phyloP scores from a whole-genome alignment of 1,139 yeast species.

The Saccharomycopsis hybrid region DNA sequence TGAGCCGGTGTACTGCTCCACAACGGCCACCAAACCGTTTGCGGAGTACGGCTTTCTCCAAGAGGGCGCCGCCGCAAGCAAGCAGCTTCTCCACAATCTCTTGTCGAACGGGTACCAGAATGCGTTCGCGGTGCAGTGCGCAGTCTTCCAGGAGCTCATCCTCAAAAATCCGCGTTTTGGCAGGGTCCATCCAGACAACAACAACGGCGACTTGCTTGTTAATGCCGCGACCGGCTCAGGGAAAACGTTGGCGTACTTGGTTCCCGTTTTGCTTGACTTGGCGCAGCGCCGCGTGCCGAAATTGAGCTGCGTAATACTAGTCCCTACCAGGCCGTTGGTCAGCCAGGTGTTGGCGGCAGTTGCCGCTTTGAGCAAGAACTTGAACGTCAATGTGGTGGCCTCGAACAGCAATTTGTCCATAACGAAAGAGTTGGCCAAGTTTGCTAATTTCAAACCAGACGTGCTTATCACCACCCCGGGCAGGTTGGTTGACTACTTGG shows the following conservation, averaged over 20 bases:
- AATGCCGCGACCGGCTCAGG: constrained; percentile 98
- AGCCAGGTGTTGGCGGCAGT: constrained; percentile 73
- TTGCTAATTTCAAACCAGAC: constrained; percentile 57
- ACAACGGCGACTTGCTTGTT: constrained; percentile 66
- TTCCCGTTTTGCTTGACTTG: constrained; percentile 74
- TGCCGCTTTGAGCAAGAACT: constrained; percentile 54
- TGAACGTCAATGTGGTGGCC: constrained; percentile 53
- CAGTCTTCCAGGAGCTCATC: constrained; percentile 54
- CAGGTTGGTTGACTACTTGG: constrained; percentile 81
- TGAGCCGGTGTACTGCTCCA: constrained; percentile 50
- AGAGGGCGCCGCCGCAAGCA: constrained; percentile 26
- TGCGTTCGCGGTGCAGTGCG: constrained; percentile 77
- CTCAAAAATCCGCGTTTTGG: constrained; percentile 27
- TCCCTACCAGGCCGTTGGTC: constrained; percentile 87
- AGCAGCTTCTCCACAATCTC: constrained; percentile 37
- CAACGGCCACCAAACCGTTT: constrained; percentile 37
- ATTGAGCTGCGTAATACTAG: constrained; percentile 68
- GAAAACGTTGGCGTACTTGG: constrained; percentile 81
- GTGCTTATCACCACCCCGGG: constrained; percentile 87
- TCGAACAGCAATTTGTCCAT: constrained; percentile 59
- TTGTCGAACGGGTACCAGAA: constrained; percentile 36
- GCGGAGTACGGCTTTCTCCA: neutral
- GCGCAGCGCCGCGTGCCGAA: constrained; percentile 61
- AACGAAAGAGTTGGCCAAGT: constrained; percentile 53
- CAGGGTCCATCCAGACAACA: constrained; percentile 30